Evolutionary conservation across 352 stramenopile genomes (phyloP).

Genomic region (Pythium periplocum): DNA sequence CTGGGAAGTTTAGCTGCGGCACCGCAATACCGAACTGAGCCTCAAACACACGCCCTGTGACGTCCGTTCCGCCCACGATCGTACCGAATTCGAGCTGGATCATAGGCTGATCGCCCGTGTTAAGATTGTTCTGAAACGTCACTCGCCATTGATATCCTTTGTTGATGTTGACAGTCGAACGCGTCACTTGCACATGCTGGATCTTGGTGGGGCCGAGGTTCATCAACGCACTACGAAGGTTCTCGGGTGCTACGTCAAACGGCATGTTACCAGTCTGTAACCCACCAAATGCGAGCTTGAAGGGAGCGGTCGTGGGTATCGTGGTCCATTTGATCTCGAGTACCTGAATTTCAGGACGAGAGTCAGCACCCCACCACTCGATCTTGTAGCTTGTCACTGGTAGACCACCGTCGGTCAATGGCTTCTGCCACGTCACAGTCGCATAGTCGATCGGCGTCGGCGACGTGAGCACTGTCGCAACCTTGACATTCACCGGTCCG

Average conservation of each 20-base stretch:
- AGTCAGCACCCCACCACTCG: conserved; percentile 68
- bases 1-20: conserved; percentile 42
- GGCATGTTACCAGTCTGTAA: conserved; percentile 55
- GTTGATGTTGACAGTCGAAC: conserved; percentile 35
- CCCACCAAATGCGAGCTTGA: conserved; percentile 80
- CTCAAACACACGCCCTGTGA: conserved; percentile 46
- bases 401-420: conserved; percentile 48
- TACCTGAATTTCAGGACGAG: conserved; percentile 69
- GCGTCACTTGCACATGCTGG: conserved; percentile 39
- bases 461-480: conserved; percentile 41
- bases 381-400: conserved; percentile 72
- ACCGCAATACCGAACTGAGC: conserved; percentile 36
- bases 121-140: conserved; percentile 22
- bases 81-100: conserved; percentile 45
- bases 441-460: conserved; percentile 41
- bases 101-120: conserved; percentile 46
- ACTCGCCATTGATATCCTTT: conserved; percentile 59
- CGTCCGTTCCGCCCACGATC: conserved; percentile 15
- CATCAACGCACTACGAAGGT: conserved; percentile 83
- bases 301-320: conserved; percentile 35
- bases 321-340: conserved; percentile 83
- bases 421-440: conserved; percentile 71
- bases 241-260: conserved; percentile 70
- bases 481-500: conserved; percentile 48
- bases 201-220: conserved; percentile 48